Evolutionary conservation across 2,329 filamentous ascomycete genomes (phyloP), one percentile per base, ranked within the genome.

Genomic region (Aschersonia sp.): DNA sequence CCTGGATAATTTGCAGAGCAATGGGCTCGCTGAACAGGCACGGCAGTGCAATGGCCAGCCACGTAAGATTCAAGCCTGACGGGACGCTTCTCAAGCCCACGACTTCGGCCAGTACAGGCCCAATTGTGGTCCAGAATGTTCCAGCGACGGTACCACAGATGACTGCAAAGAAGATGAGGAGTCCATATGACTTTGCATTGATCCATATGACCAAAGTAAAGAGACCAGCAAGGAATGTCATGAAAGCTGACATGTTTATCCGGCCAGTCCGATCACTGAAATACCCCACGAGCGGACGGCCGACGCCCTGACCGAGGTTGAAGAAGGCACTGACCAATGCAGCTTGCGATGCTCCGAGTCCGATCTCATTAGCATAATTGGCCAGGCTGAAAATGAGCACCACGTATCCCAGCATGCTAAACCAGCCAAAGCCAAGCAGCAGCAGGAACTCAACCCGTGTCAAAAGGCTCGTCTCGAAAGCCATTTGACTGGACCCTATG

Each of bases 341-440:
- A 5, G 82, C 85, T 57, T 89, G 79, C 4, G 75, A 71, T 2
- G 83, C 69, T 1, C 72, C 71, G 31, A 89, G 73, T 1, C 85
- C 85, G 43, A 89, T 75, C 4, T 72, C 73, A 48, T 75, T 72
- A 40, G 82, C 82, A 58, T 88, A 91, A 59, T 82, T 85, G 10
- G 85, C 80, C 44, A 89, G 66, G 9, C 78, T 84, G 63, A 89
- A 91, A 43, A 89, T 73, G n/a, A 89, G 71, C 4, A 87, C 82
- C 30, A 85, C 73, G 56, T 91, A 91, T 4, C 75, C 84, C 10
- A 91, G 65, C 65, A 89, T 78, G 51, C 75, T 80, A 52, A 89
- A 80, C 62, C 80, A 78, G 5, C 82, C 81, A 69, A 81, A 92
- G 2, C 64, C 70, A 40, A 86, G 61, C 9, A 86, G 68, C 2